Evolutionary conservation across 441 rosid genomes (phyloP).

Genomic region (Flueggea neowawraea): DNA sequence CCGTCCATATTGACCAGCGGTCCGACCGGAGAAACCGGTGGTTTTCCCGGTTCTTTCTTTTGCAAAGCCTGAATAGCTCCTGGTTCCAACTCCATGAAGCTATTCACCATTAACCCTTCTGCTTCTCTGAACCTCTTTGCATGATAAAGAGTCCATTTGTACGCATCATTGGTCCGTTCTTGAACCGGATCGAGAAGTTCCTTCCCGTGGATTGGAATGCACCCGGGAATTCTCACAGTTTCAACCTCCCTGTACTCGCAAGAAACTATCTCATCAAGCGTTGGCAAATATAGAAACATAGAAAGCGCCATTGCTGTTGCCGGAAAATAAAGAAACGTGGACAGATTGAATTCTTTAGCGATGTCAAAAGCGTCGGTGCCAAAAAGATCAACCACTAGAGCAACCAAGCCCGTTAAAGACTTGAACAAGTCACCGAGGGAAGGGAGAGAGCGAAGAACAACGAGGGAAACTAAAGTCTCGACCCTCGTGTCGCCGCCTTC

Average conservation of each 20-base stretch:
- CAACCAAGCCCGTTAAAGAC: slow-evolving; percentile 26
- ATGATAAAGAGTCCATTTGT: slow-evolving; percentile 59
- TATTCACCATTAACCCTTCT: slow-evolving; percentile 61
- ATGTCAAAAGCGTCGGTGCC: slow-evolving; percentile 67
- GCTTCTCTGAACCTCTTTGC: slow-evolving; percentile 51
- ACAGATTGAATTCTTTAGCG: slow-evolving; percentile 45
- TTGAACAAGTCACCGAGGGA: slow-evolving; percentile 37
- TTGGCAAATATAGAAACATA: slow-evolving; percentile 41
- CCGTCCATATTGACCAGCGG: slow-evolving; percentile 52
- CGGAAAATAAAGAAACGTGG: slow-evolving; percentile 56
- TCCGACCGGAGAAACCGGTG: slow-evolving; percentile 73
- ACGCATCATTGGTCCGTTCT: slow-evolving; percentile 62
- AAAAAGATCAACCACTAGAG: slow-evolving; percentile 70
- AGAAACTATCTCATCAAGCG: slow-evolving; percentile 47
- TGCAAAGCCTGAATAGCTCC: slow-evolving; percentile 45
- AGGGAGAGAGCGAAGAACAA: slow-evolving; percentile 49
- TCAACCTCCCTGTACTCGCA: slow-evolving; percentile 54
- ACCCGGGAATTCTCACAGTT: slow-evolving; percentile 61
- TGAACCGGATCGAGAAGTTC: slow-evolving; percentile 63
- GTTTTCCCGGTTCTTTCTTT: slow-evolving; percentile 35
- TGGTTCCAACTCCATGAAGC: slow-evolving; percentile 55
- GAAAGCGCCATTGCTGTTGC: slow-evolving; percentile 61
- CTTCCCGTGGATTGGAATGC: slow-evolving; percentile 47
- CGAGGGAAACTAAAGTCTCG: slow-evolving; percentile 49
- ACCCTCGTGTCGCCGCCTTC: slow-evolving; percentile 11